Conservation (phyloP, 179 eudicot genomes). For the Beta macrorhiza region DNA sequence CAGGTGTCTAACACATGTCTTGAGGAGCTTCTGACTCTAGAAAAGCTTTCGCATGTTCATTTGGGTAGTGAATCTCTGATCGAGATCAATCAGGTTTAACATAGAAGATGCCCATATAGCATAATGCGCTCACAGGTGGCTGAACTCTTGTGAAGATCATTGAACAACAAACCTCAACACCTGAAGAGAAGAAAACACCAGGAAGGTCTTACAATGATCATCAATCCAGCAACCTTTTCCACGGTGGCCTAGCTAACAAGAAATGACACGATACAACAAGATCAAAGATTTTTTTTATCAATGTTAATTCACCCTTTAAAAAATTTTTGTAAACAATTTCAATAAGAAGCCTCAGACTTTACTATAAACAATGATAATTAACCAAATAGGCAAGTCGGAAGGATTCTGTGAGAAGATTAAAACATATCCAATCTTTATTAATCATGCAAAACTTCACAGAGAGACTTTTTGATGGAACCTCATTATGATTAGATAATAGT, state of each 20-base stretch:
- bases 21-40: neutral
- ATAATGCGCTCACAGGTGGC: neutral
- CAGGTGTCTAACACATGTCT: neutral
- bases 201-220: slow-evolving; percentile 35
- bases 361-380: neutral
- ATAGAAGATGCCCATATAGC: neutral
- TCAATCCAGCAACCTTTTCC: neutral
- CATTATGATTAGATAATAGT: neutral
- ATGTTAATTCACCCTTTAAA: neutral
- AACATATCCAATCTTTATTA: neutral
- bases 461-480: neutral
- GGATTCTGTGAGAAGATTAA: neutral
- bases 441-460: neutral
- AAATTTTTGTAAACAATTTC: too few species aligned
- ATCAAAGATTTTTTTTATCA: neutral
- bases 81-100: neutral
- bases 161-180: neutral
- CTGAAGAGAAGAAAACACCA: slow-evolving; percentile 41
- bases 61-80: neutral
- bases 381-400: neutral
- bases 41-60: neutral
- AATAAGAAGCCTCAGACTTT: too few species aligned
- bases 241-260: too few species aligned
- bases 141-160: neutral
- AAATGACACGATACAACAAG: neutral